A percentile compares a stretch with the other conserved stretches of the same genome.
phyloP scores from a whole-genome alignment of 192 early-diverging fungal species.

The Kappamyces sp. region DNA sequence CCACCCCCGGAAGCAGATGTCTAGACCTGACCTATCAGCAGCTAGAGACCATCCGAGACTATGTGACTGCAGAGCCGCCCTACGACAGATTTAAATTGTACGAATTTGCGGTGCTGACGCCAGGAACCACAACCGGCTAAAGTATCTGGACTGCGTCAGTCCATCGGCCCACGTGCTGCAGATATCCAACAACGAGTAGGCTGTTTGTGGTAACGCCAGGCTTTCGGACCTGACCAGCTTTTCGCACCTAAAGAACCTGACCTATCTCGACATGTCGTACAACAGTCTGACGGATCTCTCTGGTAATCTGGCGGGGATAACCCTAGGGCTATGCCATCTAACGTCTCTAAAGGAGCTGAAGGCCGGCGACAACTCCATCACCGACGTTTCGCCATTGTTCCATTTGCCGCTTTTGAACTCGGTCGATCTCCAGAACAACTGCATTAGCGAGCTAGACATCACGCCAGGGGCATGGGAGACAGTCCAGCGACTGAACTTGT shows the following conservation, averaged over 20 bases:
- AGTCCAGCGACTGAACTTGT: slow-evolving; percentile 7
- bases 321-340: background rate
- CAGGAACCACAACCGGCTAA: slow-evolving; percentile 1
- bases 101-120: background rate
- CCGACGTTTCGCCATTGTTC: background rate
- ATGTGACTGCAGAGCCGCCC: background rate
- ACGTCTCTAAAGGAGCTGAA: background rate
- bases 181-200: background rate
- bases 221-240: slow-evolving; percentile 14
- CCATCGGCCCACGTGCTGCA: background rate
- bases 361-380: background rate
- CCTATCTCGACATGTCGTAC: slow-evolving; percentile 4
- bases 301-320: background rate
- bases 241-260: background rate
- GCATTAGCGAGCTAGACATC: background rate
- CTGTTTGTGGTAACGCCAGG: background rate
- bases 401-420: background rate
- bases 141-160: slow-evolving; percentile 1
- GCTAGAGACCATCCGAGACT: slow-evolving; percentile 1
- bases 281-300: slow-evolving; percentile 10
- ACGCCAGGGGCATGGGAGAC: background rate
- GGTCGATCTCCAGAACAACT: slow-evolving; percentile 1
- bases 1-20: too few relatives aligned
- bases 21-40: background rate
- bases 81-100: background rate